These are phyloP conservation scores for Xylaria multiplex DNA, from an alignment of 2,329 filamentous ascomycete genomes.

Conservation along the genomic window DNA sequence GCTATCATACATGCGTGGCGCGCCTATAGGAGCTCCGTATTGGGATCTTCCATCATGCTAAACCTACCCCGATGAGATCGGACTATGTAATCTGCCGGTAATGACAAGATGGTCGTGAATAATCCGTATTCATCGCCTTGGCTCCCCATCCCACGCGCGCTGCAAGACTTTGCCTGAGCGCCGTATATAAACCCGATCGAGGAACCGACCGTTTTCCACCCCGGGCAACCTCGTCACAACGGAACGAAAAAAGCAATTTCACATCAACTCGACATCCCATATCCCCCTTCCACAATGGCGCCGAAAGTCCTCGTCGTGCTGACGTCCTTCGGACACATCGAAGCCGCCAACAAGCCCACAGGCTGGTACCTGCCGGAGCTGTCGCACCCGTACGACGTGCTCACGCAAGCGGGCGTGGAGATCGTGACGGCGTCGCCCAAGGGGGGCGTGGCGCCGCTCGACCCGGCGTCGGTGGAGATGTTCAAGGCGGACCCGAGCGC, in stretches of 20 bases:
- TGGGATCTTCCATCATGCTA: neutral
- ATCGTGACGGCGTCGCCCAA: conserved; percentile 69
- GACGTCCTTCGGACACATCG: conserved; percentile 67
- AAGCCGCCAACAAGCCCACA: conserved; percentile 63
- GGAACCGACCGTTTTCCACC: neutral
- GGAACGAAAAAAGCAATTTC: neutral
- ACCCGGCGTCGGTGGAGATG: conserved; percentile 65
- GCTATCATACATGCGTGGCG: conserved; percentile 19
- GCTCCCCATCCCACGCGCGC: neutral
- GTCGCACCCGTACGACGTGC: conserved; percentile 70
- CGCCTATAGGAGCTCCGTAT: conserved; percentile 5
- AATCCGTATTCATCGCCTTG: neutral
- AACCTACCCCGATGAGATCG: neutral
- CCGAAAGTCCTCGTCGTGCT: conserved; percentile 76
- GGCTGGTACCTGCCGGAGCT: conserved; percentile 78
- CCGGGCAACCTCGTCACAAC: neutral
- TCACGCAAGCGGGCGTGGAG: conserved; percentile 61
- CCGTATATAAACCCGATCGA: neutral
- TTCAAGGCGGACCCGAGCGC: conserved; percentile 65
- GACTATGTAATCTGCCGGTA: conserved; percentile 1
- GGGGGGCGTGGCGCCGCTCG: conserved; percentile 70
- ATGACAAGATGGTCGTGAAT: neutral
- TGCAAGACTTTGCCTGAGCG: too few species aligned
- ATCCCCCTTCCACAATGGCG: conserved; percentile 52
- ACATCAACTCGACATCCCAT: neutral